phyloP scores from a whole-genome alignment of 306 rosid species.

The Cicer bijugum region DNA sequence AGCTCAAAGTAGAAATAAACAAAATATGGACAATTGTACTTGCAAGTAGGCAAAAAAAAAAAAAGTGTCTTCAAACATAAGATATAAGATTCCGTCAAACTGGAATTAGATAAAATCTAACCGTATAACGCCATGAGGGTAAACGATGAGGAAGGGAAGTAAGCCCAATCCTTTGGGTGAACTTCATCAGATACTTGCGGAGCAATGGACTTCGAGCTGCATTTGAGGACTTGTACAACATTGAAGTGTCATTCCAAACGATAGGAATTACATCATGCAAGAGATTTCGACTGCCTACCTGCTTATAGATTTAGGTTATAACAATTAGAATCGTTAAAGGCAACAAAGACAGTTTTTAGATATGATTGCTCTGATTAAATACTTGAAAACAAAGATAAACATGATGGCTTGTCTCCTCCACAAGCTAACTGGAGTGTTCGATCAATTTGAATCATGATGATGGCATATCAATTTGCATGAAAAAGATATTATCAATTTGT shows the following conservation, averaged over 20 bases:
- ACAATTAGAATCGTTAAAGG: constrained; percentile 46
- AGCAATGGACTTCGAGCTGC: constrained; percentile 81
- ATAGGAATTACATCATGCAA: constrained; percentile 68
- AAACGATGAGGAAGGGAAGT: constrained; percentile 77
- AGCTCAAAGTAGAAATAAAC: constrained; percentile 22
- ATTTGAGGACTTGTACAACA: constrained; percentile 71
- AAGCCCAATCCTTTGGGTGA: constrained; percentile 87
- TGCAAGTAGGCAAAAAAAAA: constrained; percentile 16
- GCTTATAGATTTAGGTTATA: constrained; percentile 52
- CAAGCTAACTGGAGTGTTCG: not conserved
- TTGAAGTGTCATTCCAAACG: constrained; percentile 79
- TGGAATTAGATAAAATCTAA: constrained; percentile 48
- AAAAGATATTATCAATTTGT: not conserved
- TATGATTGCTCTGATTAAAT: not conserved
- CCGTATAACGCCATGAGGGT: constrained; percentile 89
- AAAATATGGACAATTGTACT: constrained; percentile 33
- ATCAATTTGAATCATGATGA: constrained; percentile 14
- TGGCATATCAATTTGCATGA: constrained; percentile 35
- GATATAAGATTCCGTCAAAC: constrained; percentile 29
- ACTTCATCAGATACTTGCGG: constrained; percentile 85
- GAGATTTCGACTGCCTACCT: constrained; percentile 87
- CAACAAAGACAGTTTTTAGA: constrained; percentile 11
- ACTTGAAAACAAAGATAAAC: constrained; percentile 16
- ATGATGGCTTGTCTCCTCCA: constrained; percentile 27
- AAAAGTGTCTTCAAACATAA: constrained; percentile 28